Conservation (phyloP, 2,329 filamentous ascomycete genomes). For the Coniochaeta hoffmannii region DNA sequence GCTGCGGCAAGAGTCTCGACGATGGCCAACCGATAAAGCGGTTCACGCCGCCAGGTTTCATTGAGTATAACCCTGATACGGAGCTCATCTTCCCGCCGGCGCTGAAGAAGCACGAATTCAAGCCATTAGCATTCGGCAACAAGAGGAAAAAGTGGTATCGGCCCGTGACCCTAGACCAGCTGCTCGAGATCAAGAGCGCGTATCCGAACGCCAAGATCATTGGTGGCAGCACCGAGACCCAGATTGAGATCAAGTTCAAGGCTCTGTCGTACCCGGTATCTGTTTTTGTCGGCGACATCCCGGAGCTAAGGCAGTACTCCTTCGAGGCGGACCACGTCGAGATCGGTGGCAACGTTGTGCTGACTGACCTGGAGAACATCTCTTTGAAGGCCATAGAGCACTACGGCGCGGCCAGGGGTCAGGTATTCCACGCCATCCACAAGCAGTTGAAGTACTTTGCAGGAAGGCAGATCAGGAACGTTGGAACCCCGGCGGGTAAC, state of each 20-base stretch:
- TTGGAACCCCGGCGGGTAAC: constrained; percentile 94
- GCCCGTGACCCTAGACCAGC: constrained; percentile 76
- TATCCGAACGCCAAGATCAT: constrained; percentile 89
- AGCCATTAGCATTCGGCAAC: constrained; percentile 81
- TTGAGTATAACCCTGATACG: constrained; percentile 88
- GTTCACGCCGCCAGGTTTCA: constrained; percentile 85
- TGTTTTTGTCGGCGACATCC: constrained; percentile 87
- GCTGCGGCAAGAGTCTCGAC: constrained; percentile 44
- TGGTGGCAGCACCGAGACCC: constrained; percentile 91
- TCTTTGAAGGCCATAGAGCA: constrained; percentile 71
- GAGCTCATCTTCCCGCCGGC: constrained; percentile 90
- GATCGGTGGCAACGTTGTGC: constrained; percentile 83
- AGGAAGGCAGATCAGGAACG: constrained; percentile 90
- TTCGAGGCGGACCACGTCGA: constrained; percentile 79
- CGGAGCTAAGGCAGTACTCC: constrained; percentile 75
- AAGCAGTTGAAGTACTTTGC: constrained; percentile 96
- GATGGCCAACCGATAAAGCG: constrained; percentile 50
- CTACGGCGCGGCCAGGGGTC: constrained; percentile 64
- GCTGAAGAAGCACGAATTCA: constrained; percentile 75
- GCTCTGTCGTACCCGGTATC: constrained; percentile 83
- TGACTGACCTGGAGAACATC: constrained; percentile 86
- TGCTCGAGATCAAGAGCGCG: constrained; percentile 83
- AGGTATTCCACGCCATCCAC: constrained; percentile 83
- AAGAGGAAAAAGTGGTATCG: constrained; percentile 92
- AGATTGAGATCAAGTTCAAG: constrained; percentile 99